Base-by-base conservation (phyloP, 371 early-diverging fungal genomes). In the Conidiobolus coronatus region DNA sequence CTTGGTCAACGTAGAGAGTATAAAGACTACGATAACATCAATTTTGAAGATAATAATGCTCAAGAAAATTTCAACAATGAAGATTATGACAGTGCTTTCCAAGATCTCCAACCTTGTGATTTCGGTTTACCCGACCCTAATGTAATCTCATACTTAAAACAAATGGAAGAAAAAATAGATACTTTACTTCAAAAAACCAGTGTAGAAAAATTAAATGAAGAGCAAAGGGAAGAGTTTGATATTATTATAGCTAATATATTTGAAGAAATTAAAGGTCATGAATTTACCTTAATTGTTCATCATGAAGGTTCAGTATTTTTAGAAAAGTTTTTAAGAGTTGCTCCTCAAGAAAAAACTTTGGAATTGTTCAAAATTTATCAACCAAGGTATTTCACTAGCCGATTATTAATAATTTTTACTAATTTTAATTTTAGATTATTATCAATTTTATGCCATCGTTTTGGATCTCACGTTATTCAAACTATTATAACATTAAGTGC, bases 381-480 rank as follows among this genome's bases (percentile, higher is more conserved):
- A 17, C 40, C 36, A 40, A 37, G 12, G 18, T 45, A 37, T n/a
- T 14, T 5, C 12, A 34, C n/a, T n/a, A 5, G n/a, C 15, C 19
- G 13, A 35, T 6, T n/a, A 42, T 39, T 37, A 11, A 35, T 15
- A 23, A 22, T 14, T 36, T 35, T 7, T 18, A n/a, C n/a, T 22
- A 35, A n/a, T 29, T 43, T 36, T 33, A 15, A 43, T 18, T 18
- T 5, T 54, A 75, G 72, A 42, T 69, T 67, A 24, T 54, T 74
- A 18, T 69, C 70, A 49, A 62, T 86, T 38, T 79, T 81, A 39
- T 67, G 75, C 4, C 83, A 88, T 58, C 76, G 79, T 42, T 86
- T 81, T 50, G 85, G 79, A 4, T 86, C 86, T 2, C 89, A 88
- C 43, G 85, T 84, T 1, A 68, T 70, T 43, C 89, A 88, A 57